Conservation (phyloP, 2,329 filamentous ascomycete species). For the Microdochium nivale region DNA sequence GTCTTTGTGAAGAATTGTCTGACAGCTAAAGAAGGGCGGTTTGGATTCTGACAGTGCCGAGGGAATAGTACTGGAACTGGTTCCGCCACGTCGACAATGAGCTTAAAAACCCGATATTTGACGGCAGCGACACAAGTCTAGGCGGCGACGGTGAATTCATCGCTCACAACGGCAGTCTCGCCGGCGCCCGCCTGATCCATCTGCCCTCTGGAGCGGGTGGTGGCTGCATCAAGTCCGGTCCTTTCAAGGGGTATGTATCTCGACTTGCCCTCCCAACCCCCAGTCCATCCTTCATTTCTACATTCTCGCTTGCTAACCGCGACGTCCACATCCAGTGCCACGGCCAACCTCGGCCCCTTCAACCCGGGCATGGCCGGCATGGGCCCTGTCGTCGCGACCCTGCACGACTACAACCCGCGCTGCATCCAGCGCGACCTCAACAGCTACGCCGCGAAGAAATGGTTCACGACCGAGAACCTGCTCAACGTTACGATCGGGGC, state of each 20-base stretch:
- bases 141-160: constrained; percentile 26
- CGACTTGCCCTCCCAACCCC: too few species aligned
- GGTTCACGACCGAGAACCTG: constrained; percentile 11
- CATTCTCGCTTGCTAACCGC: constrained; percentile 1
- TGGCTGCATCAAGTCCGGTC: constrained; percentile 37
- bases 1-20: too few species aligned
- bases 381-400: constrained; percentile 8
- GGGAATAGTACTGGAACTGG: constrained; percentile 32
- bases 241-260: constrained; percentile 39
- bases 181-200: neutral
- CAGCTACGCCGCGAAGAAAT: constrained; percentile 16
- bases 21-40: too few species aligned
- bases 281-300: neutral
- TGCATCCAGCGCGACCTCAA: constrained; percentile 33
- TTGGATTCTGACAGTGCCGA: too few species aligned
- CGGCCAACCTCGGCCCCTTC: constrained; percentile 26
- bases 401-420: constrained; percentile 31
- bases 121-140: constrained; percentile 33
- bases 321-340: constrained; percentile 9
- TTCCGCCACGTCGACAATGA: constrained; percentile 28
- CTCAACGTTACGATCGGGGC: constrained; percentile 17
- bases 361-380: constrained; percentile 10
- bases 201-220: constrained; percentile 21
- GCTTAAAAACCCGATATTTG: constrained; percentile 34
- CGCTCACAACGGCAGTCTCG: constrained; percentile 4